phyloP scores from a whole-genome alignment of 176 grass and related monocot species.

The Oryza officinalis region DNA sequence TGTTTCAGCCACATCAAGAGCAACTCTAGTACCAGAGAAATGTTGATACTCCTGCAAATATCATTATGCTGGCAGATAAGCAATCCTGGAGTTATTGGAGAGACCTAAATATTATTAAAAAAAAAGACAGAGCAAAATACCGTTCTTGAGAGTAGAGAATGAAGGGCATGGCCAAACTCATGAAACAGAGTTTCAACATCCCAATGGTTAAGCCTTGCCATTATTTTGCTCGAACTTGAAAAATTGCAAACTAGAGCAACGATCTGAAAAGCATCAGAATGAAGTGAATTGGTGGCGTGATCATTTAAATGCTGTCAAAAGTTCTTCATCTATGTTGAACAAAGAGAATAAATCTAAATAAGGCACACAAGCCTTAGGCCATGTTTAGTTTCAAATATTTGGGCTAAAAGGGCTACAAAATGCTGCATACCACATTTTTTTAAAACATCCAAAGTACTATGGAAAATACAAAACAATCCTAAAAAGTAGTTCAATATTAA shows the following conservation, averaged over 20 bases:
- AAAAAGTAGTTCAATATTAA: neutral
- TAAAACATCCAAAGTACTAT: neutral
- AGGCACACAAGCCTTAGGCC: neutral
- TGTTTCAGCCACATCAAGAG: slow-evolving; percentile 92
- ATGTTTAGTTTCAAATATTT: slow-evolving; percentile 16
- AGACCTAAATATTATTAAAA: slow-evolving; percentile 11
- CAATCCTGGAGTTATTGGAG: neutral
- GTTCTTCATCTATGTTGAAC: slow-evolving; percentile 14
- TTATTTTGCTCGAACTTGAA: slow-evolving; percentile 56
- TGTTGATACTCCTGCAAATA: slow-evolving; percentile 94
- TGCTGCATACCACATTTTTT: neutral
- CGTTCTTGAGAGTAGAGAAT: slow-evolving; percentile 98
- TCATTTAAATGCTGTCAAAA: neutral
- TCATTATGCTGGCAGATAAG: slow-evolving; percentile 30
- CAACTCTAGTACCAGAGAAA: slow-evolving; percentile 96
- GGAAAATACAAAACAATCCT: neutral
- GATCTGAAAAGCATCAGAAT: slow-evolving; percentile 61
- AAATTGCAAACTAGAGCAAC: slow-evolving; percentile 93
- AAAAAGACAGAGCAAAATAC: slow-evolving; percentile 38
- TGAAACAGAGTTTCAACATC: slow-evolving; percentile 96
- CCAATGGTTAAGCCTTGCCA: slow-evolving; percentile 74
- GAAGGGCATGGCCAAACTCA: slow-evolving; percentile 95
- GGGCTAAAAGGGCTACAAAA: neutral
- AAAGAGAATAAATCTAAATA: neutral
- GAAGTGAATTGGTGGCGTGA: neutral